These are phyloP conservation scores for Teunomyces barrocoloradensis DNA, from an alignment of 805 yeast genomes.

Conservation along the genomic window DNA sequence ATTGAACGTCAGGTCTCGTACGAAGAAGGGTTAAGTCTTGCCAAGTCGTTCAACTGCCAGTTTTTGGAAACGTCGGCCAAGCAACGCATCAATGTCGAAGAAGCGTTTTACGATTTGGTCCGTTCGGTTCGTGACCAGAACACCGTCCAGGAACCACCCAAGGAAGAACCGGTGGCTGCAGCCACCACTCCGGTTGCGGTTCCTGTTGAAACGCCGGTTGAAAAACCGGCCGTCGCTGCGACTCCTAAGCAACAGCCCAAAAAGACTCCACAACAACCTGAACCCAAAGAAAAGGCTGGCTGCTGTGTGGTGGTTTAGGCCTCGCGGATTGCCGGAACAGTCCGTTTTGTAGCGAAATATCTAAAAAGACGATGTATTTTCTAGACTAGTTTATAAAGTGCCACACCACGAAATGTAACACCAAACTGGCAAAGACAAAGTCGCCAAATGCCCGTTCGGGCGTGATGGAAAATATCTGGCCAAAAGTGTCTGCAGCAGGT, in stretches of 20 bases:
- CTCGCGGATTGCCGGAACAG: constrained; percentile 2
- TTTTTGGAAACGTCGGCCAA: constrained; percentile 94
- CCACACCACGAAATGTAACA: constrained; percentile 82
- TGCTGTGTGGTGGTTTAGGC: constrained; percentile 35
- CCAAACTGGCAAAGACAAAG: constrained; percentile 79
- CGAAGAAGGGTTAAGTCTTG: constrained; percentile 62
- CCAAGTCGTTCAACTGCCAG: constrained; percentile 62
- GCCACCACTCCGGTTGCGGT: constrained; percentile 4
- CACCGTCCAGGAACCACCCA: constrained; percentile 4
- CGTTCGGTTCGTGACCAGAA: constrained; percentile 46
- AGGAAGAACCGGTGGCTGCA: not conserved
- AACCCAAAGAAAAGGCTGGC: constrained; percentile 32
- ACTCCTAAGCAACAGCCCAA: constrained; percentile 1
- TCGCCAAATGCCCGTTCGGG: constrained; percentile 78
- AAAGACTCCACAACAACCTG: constrained; percentile 5
- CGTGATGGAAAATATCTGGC: constrained; percentile 16
- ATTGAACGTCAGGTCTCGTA: constrained; percentile 69
- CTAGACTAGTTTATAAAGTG: constrained; percentile 76
- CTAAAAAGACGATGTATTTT: not conserved
- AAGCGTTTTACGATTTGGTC: constrained; percentile 70
- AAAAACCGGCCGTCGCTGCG: not conserved
- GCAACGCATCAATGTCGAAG: constrained; percentile 85
- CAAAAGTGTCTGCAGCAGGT: too few relatives aligned
- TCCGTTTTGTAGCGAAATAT: not conserved
- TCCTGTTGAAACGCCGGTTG: not conserved